Evolutionary conservation across 1,284 basidiomycete species (phyloP), one percentile per base, ranked within the genome.

Genomic region (Porogramme epimiltina): DNA sequence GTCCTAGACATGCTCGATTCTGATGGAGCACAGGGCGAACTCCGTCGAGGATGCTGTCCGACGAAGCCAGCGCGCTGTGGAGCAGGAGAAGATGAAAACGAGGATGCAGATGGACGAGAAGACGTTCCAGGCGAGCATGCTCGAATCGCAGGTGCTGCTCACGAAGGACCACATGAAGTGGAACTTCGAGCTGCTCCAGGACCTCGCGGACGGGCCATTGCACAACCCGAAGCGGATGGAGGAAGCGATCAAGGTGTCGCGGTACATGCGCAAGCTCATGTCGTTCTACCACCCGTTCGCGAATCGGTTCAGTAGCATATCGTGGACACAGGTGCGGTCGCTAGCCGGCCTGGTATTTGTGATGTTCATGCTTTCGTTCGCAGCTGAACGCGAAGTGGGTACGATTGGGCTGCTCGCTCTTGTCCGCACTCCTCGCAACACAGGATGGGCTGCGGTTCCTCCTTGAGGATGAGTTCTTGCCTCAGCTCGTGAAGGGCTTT

Each of bases 61-160:
- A 31, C 82, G 93, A 34, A 90, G 91, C n/a, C 92, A 95, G 67
- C 78, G 91, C 47, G 92, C 95, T 62, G 89, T 96, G 5, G 94
- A 97, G 63, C 91, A 94, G 64, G 87, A 86, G 25, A 95, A 91
- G 67, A 79, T 96, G 42, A 92, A 93, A 60, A 80, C 91, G 62
- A 90, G 88, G 48, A 87, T 97, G 82, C 89, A 93, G 69, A 92
- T 97, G 81, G 95, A 98, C 63, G 95, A 97, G 69, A 90, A 81
- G 69, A 82, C 86, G 16, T 98, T 96, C 70, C 92, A 94, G 63
- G 77, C 82, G 13, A 83, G 81, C 50, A 74, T 98, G 47, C 76
- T 95, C 31, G 92, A 96, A 61, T 91, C 92, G 2, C 90, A 93
- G 71, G 89, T 98, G 22, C 89, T 93, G 73, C 73, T 89, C 28